phyloP scores from a whole-genome alignment of 371 early-diverging fungal genomes.

The Apophysomyces trapeziformis region DNA sequence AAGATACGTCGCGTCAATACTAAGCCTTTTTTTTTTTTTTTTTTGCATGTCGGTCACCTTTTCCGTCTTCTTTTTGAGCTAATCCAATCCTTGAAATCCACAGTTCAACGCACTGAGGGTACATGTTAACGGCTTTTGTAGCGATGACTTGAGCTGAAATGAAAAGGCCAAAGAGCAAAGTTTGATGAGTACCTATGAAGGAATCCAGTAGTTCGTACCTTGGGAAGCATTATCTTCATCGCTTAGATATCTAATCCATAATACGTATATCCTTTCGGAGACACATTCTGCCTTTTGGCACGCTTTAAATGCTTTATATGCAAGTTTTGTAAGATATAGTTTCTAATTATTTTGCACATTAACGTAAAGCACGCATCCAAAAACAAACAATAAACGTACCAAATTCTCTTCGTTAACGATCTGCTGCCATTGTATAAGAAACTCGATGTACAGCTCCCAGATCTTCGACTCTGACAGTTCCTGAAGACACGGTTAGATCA shows the following conservation, averaged over 20 bases:
- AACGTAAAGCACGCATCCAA: not conserved
- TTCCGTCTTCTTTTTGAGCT: conserved; percentile 16
- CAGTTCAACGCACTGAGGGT: conserved; percentile 44
- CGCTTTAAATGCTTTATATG: conserved; percentile 47
- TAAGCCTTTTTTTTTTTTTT: not conserved
- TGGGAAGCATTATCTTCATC: conserved; percentile 25
- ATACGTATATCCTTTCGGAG: conserved; percentile 52
- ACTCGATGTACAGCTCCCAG: conserved; percentile 65
- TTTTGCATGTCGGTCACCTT: conserved; percentile 17
- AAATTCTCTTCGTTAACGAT: conserved; percentile 61
- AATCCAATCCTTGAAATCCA: conserved; percentile 46
- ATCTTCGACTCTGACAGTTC: conserved; percentile 43
- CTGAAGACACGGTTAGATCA: conserved; percentile 7
- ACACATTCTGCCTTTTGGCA: conserved; percentile 45
- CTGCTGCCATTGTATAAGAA: conserved; percentile 56
- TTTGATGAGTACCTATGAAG: not conserved
- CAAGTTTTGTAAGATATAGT: conserved; percentile 55
- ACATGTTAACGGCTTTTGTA: conserved; percentile 39
- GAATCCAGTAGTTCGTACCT: conserved; percentile 3
- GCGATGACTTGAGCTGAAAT: conserved; percentile 36
- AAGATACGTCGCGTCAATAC: not conserved
- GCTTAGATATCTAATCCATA: conserved; percentile 42
- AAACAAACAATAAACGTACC: conserved; percentile 25
- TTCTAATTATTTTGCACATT: conserved; percentile 32
- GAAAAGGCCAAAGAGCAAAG: not conserved